Evolutionary conservation across 2,329 filamentous ascomycete species (phyloP).

Genomic region (Colletotrichum melonis): DNA sequence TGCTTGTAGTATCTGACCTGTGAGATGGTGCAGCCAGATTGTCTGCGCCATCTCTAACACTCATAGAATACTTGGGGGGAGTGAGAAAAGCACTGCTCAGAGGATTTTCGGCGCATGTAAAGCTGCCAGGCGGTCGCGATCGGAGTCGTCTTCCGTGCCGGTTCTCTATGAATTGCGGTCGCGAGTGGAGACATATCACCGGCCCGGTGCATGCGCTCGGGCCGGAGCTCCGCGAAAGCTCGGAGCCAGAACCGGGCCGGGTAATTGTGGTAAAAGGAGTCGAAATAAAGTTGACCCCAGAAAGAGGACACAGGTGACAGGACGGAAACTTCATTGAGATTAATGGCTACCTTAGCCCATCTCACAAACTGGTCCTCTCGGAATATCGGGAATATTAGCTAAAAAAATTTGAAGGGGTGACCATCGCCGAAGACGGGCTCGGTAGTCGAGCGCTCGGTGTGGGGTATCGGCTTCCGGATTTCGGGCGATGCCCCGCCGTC

Average conservation of each 20-base stretch:
- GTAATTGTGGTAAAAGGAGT: not conserved
- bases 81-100: no score
- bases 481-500: constrained; percentile 13
- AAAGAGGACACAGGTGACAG: not conserved
- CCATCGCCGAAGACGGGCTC: constrained; percentile 28
- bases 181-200: not conserved
- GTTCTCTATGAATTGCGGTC: not conserved
- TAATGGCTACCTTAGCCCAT: not conserved
- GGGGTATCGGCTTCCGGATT: constrained; percentile 33
- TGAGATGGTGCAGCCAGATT: no score
- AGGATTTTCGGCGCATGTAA: no score
- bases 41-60: no score
- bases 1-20: no score
- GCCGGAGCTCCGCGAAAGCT: not conserved
- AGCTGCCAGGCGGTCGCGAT: not conserved
- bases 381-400: constrained; percentile 28
- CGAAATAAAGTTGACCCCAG: not conserved
- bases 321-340: not conserved
- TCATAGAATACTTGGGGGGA: no score
- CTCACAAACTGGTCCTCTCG: not conserved
- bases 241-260: not conserved
- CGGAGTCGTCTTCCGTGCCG: not conserved
- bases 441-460: constrained; percentile 26
- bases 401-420: constrained; percentile 7
- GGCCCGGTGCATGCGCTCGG: not conserved